Base-by-base conservation (phyloP, 805 yeast species). In the Metschnikowia amazonensis region DNA sequence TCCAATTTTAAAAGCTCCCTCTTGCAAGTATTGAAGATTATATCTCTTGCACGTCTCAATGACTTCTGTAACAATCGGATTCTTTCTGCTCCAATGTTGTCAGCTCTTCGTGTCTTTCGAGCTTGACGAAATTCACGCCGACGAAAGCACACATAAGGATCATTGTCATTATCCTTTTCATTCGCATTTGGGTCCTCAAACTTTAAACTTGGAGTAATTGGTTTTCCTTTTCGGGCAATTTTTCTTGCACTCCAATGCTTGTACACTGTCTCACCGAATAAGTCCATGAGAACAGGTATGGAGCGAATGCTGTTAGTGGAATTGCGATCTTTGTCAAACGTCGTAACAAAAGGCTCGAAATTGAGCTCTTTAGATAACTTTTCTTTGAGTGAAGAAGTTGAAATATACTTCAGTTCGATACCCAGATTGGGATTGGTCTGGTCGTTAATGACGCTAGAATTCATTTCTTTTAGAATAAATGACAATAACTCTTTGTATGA, bases 81-180 rank as follows among this genome's bases (percentile, higher is more conserved):
- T 52, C 90, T 80, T 64, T 90, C 97, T 11, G 89, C 84, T 55
- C 94, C 89, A 56, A 89, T 86, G 28, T 86, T 79, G 68, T 94
- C 99, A 0, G 97, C 87, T 52, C 98, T 80, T 64, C 99, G 81
- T 0, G 99, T 94, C 64, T 94, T 94, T 64, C 99, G 84, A 25
- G 95, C 94, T 61, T 87, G 97, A 53, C 99, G 81, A 53, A 89
- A 84, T 60, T 90, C 98, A 64, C 99, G 84, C 55, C 97, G 82
- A 59, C 99, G 80, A 73, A 94, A 94, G 69, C 97, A 89, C 33
- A 89, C 84, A 64, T 94, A 94, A 1, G 99, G 98, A 64, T 94
- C 97, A 48, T 78, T 79, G 58, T 90, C 97, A 46, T 71, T 70
- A 58, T 90, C 97, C 59, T 89, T 89, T 48, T 88, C 94, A 45